Evolutionary conservation across 1,284 basidiomycete genomes (phyloP), one percentile per base, ranked within the genome.

Genomic region (Ustilago cynodontis): DNA sequence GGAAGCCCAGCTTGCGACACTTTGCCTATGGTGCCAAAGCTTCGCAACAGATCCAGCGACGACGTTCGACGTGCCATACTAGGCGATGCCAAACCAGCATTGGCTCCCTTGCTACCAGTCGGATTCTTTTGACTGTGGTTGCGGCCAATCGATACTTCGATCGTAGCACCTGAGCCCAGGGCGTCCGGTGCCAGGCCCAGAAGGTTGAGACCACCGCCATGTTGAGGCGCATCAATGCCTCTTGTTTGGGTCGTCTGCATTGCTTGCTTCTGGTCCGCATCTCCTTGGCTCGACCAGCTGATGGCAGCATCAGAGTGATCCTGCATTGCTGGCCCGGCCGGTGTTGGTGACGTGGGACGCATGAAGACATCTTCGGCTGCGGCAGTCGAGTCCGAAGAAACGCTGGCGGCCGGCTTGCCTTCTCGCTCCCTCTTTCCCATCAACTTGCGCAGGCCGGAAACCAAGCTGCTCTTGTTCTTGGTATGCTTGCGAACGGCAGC

Each of bases 381-480:
- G 26, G 11, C n/a, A 31, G 37, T 22, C 4, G 55, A 20, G 14
- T 67, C 43, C 5, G 43, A 43, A 3, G 28, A 35, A 4, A 28
- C 22, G 24, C 35, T 8, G 11, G 18, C 14, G 20, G 14, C 10
- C 4, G n/a, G 37, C 29, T 51, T 65, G 35, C n/a, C 43, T 6
- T 68, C 71, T 20, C 43, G 47, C 13, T 77, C 65, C 33, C 56
- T 60, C 52, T 62, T 68, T 31, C 65, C 62, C 69, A 77, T 77
- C 31, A 71, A 47, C 50, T 71, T 77, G 24, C 69, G 69, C 35
- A 77, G 51, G 3, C 74, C 74, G 1, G 62, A 67, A 33, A 77
- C 69, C 39, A 77, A 47, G 33, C 74, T 72, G 57, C 69, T 76
- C 50, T 53, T 67, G 51, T 71, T 71, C 58, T 65, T 71, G 18